Base-by-base conservation (phyloP, 768 basidiomycete species). In the Paxillus ammoniavirescens region DNA sequence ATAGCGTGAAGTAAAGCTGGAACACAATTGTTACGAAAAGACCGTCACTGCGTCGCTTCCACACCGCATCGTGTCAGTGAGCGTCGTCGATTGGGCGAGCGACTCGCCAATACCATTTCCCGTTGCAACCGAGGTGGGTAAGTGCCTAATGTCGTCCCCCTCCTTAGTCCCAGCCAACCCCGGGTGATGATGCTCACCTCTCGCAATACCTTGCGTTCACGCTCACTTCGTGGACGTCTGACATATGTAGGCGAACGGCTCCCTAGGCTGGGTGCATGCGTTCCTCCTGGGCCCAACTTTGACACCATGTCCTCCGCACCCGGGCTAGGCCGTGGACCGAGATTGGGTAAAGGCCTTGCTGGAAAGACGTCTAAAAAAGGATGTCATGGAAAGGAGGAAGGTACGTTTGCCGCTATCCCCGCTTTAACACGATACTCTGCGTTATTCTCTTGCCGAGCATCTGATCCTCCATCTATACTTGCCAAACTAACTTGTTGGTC, bases 31-130 rank as follows among this genome's bases (percentile, higher is more conserved):
- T 2, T 26, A 26, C 26, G 6, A 26, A 26, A 26, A 2, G 26
- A 26, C 3, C 3, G 21, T 26, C 26, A 26, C 26, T 26, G 26
- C 5, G 26, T 67, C 73, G 28, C 69, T 78, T n/a, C 89, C 92
- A 23, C 86, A 93, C 66, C 80, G 84, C 56, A 86, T 93, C 60
- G 74, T n/a, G n/a, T n/a, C n/a, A n/a, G n/a, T 98, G 63, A 86
- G 88, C 21, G 92, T 2, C 26, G 6, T 26, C 6, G 26, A 26
- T 26, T 26, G 26, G 6, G 93, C 87, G 1, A 87, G 89, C n/a
- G 93, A 95, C 66, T 81, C 89, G 4, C 78, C 81, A 4, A 67
- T 81, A 61, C 68, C 69, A 18, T 57, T 71, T 42, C 52, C 53
- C 4, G 1, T 50, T 26, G 14, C 8, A 12, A 1, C 52, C 2